A percentile compares a stretch with the other conserved stretches of the same genome.
phyloP scores from a whole-genome alignment of 805 yeast species.

The Barnettozyma salicaria region DNA sequence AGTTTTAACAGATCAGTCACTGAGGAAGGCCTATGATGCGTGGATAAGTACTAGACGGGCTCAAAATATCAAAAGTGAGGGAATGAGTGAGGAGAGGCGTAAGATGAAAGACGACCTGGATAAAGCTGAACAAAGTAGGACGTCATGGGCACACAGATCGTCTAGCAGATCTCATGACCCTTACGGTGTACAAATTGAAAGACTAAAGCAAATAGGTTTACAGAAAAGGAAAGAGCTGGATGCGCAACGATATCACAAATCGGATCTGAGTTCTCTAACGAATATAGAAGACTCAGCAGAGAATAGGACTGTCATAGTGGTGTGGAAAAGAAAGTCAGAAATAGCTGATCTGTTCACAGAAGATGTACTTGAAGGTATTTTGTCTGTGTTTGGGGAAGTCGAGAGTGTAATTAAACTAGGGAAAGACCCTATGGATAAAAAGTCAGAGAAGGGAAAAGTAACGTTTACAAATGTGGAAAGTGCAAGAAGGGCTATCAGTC shows the following conservation, averaged over 20 bases:
- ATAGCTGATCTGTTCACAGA: constrained; percentile 18
- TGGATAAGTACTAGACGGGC: constrained; percentile 15
- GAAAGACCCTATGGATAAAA: constrained; percentile 11
- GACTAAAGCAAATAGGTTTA: constrained; percentile 23
- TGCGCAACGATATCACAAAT: constrained; percentile 6
- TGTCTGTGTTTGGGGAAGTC: constrained; percentile 23
- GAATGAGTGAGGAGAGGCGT: constrained; percentile 15
- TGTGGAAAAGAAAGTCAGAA: constrained; percentile 22
- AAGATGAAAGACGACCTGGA: constrained; percentile 23
- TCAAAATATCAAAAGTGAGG: constrained; percentile 10
- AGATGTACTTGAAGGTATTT: constrained; percentile 20
- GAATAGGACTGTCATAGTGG: constrained; percentile 17
- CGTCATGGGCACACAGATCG: constrained; percentile 15
- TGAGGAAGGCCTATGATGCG: constrained; percentile 74
- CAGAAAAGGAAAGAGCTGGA: constrained; percentile 18
- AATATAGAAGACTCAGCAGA: not conserved
- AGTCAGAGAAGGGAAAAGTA: constrained; percentile 17
- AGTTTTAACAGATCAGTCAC: constrained; percentile 69
- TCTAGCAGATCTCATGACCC: constrained; percentile 7
- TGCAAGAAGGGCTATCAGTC: constrained; percentile 14
- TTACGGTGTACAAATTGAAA: constrained; percentile 17
- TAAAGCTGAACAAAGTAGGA: constrained; percentile 15
- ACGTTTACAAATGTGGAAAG: constrained; percentile 5
- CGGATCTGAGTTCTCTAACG: not conserved
- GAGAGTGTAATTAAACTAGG: constrained; percentile 12